Evolutionary conservation across 805 yeast genomes (phyloP).

Genomic region (Nakazawaea wickerhamii): DNA sequence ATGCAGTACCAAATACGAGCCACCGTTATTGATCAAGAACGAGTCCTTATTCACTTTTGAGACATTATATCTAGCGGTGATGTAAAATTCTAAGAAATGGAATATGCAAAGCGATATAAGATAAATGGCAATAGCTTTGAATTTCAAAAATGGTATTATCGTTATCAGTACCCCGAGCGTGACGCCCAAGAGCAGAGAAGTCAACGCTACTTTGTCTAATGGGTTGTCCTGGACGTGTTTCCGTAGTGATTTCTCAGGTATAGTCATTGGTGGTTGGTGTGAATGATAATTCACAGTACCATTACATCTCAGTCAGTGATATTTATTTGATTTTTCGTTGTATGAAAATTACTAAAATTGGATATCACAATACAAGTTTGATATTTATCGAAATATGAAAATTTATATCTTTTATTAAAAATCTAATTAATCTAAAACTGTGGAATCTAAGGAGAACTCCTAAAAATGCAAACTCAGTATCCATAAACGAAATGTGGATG

Average conservation of each 20-base stretch:
- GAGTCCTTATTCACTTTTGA: constrained; percentile 65
- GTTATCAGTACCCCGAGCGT: constrained; percentile 35
- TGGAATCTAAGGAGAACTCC: too few relatives aligned
- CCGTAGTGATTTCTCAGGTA: neutral
- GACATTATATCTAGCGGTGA: constrained; percentile 72
- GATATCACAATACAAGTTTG: neutral
- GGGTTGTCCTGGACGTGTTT: constrained; percentile 30
- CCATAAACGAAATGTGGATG: constrained; percentile 41
- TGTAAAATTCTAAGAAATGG: constrained; percentile 77
- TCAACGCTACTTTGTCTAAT: constrained; percentile 35
- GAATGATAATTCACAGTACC: neutral
- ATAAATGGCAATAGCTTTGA: constrained; percentile 41
- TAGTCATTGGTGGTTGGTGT: neutral
- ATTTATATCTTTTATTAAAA: too few relatives aligned
- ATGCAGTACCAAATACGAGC: constrained; percentile 54
- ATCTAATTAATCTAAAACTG: too few relatives aligned
- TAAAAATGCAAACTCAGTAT: constrained; percentile 8
- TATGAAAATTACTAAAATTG: neutral
- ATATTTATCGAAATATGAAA: neutral
- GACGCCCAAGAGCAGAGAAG: constrained; percentile 40
- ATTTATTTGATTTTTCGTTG: neutral
- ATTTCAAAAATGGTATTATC: constrained; percentile 21
- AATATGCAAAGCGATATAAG: constrained; percentile 50
- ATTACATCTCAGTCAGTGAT: neutral
- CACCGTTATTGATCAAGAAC: constrained; percentile 60